phyloP scores from a whole-genome alignment of 495 filamentous ascomycete species.

The Penicillium maclennaniae region DNA sequence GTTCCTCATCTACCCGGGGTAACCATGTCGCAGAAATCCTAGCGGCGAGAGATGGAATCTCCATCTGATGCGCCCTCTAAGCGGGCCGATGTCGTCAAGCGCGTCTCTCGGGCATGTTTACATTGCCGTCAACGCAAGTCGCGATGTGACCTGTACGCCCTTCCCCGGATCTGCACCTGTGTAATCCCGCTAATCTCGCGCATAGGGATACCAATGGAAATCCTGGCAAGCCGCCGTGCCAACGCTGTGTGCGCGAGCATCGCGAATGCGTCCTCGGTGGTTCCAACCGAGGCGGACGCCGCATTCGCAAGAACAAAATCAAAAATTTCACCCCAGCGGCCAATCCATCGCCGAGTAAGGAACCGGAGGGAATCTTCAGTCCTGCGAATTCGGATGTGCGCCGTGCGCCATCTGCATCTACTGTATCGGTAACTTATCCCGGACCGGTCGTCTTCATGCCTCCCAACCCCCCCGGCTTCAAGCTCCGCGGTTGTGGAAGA shows the following conservation, averaged over 20 bases:
- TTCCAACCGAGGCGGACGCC: constrained; percentile 58
- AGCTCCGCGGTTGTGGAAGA: constrained; percentile 32
- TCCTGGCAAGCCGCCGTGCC: constrained; percentile 52
- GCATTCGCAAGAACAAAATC: constrained; percentile 52
- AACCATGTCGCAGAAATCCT: constrained; percentile 11
- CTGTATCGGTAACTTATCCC: constrained; percentile 30
- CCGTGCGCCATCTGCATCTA: constrained; percentile 22
- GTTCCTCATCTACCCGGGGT: constrained; percentile 4
- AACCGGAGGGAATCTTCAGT: constrained; percentile 27
- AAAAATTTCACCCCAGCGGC: constrained; percentile 35
- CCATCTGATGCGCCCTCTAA: constrained; percentile 9
- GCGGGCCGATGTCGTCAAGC: constrained; percentile 41
- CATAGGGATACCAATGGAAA: constrained; percentile 44
- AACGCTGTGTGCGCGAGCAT: constrained; percentile 54
- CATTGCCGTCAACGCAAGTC: constrained; percentile 61
- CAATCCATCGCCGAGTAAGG: constrained; percentile 24
- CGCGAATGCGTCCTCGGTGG: constrained; percentile 59
- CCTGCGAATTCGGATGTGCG: constrained; percentile 28
- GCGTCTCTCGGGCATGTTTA: constrained; percentile 59
- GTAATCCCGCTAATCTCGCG: constrained; percentile 14
- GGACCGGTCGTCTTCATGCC: constrained; percentile 38
- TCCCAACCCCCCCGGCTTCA: constrained; percentile 31
- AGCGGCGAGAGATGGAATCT: constrained; percentile 12
- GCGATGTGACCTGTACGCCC: constrained; percentile 59
- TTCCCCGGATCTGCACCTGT: constrained; percentile 16